Evolutionary conservation across 2,329 filamentous ascomycete genomes (phyloP), one percentile per base, ranked within the genome.

Genomic region (Clarireedia monteithiana): DNA sequence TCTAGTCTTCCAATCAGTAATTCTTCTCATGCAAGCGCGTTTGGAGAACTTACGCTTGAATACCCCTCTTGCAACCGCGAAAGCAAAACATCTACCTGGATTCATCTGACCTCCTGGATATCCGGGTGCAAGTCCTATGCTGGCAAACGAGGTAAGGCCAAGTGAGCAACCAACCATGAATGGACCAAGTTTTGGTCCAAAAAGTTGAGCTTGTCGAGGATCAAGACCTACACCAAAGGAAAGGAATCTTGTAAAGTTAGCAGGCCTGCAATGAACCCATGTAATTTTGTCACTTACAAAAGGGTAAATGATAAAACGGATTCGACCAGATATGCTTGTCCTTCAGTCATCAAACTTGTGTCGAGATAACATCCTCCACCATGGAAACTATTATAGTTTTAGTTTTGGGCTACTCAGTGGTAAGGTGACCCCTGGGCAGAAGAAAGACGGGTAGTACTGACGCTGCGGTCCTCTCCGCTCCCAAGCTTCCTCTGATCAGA

Each of bases 181-280:
- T 0, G 79, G 77, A 0, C 73, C 73, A 3, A 79, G 63, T 0
- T 76, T 73, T 6, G 76, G 77, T 0, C 78, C 78, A 58, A 79
- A 76, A 1, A 75, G 70, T 30, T 73, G 68, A 0, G 68, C 70
- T 60, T 81, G 77, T 17, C 78, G 65, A 0, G 79, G 78, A 63
- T 81, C 78, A 4, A 82, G 63, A 7, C 75, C 79, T 2, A 80
- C 74, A 0, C 79, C 77, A 59, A 81, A 81, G 0, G 77, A 73
- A 5, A 81, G 67, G 54, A 80, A 75, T 0, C 62, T 68, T 36
- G 10, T 10, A 2, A 17, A 1, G 39, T 61, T 44, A 60, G 24
- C 15, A 54, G 23, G 14, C 1, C 2, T 1, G 12, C 1, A 6
- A 10, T 48, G 9, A 7, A 24, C 2, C 5, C 63, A 56, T 15